These are phyloP conservation scores for Ephemerocybe angulata DNA, from an alignment of 768 basidiomycete species.

Conservation along the genomic window DNA sequence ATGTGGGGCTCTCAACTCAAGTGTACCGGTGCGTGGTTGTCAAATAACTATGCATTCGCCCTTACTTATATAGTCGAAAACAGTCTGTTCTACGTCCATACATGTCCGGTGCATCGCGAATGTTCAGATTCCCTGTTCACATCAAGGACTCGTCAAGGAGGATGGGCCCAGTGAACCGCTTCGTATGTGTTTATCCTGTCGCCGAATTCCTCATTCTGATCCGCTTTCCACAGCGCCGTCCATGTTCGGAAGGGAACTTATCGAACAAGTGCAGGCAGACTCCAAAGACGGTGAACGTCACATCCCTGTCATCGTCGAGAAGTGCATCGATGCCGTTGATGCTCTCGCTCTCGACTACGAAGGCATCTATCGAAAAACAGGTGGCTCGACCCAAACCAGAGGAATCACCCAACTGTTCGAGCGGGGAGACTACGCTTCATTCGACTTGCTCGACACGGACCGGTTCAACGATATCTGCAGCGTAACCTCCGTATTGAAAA, in stretches of 20 bases:
- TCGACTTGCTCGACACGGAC: slow-evolving; percentile 83
- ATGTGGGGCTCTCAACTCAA: slow-evolving; percentile 97
- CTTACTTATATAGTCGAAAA: slow-evolving; percentile 1
- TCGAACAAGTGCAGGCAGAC: slow-evolving; percentile 78
- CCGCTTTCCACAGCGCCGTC: slow-evolving; percentile 58
- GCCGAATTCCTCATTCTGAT: slow-evolving; percentile 10
- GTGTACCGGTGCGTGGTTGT: slow-evolving; percentile 67
- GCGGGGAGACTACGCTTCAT: slow-evolving; percentile 81
- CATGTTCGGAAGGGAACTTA: slow-evolving; percentile 89
- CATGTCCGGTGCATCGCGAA: slow-evolving; percentile 82
- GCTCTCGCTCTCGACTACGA: slow-evolving; percentile 87
- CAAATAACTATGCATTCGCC: neutral
- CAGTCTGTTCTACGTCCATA: slow-evolving; percentile 81
- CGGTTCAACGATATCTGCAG: slow-evolving; percentile 97
- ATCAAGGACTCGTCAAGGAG: slow-evolving; percentile 36
- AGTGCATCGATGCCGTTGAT: slow-evolving; percentile 95
- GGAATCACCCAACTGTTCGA: slow-evolving; percentile 93
- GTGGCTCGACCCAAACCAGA: slow-evolving; percentile 89
- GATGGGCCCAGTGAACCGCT: slow-evolving; percentile 31
- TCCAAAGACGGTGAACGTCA: slow-evolving; percentile 52
- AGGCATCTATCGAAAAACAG: slow-evolving; percentile 97
- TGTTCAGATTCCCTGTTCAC: slow-evolving; percentile 63
- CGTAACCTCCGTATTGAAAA: slow-evolving; percentile 94
- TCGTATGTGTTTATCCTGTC: slow-evolving; percentile 30
- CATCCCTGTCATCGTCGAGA: slow-evolving; percentile 88